phyloP scores from a whole-genome alignment of 2,329 filamentous ascomycete species.

The Colletotrichum spinosum region DNA sequence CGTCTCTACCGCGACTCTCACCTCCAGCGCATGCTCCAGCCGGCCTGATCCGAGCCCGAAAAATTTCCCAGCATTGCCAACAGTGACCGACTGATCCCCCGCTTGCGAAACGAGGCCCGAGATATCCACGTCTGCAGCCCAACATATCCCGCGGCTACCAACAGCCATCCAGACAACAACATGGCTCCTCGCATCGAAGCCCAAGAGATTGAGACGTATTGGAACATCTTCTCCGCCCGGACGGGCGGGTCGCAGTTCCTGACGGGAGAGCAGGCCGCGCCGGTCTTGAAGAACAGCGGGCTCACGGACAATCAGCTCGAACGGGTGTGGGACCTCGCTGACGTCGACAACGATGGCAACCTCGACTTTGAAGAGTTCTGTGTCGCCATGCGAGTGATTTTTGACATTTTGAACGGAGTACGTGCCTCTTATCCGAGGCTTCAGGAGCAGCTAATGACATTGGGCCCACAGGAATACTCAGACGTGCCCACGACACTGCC shows the following conservation, averaged over 20 bases:
- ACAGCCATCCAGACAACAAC: slow-evolving; percentile 7
- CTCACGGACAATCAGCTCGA: slow-evolving; percentile 84
- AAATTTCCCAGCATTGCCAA: not conserved
- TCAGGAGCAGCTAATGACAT: slow-evolving; percentile 19
- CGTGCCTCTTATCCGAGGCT: slow-evolving; percentile 43
- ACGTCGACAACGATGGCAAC: slow-evolving; percentile 97
- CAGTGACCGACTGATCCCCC: not conserved
- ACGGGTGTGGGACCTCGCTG: slow-evolving; percentile 95
- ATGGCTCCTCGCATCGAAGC: slow-evolving; percentile 73
- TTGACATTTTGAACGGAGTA: slow-evolving; percentile 96
- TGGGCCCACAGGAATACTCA: slow-evolving; percentile 75
- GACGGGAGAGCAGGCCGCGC: slow-evolving; percentile 71
- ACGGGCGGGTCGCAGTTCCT: slow-evolving; percentile 71
- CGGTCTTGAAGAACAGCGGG: slow-evolving; percentile 73
- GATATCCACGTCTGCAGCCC: slow-evolving; percentile 2
- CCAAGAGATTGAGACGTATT: slow-evolving; percentile 73
- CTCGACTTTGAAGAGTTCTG: slow-evolving; percentile 99
- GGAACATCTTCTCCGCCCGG: slow-evolving; percentile 72
- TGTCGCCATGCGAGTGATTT: slow-evolving; percentile 97
- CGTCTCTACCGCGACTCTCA: not conserved
- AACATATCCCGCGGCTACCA: slow-evolving; percentile 4
- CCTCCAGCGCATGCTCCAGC: slow-evolving; percentile 1
- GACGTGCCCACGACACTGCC: slow-evolving; percentile 89
- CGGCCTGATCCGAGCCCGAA: slow-evolving; percentile 1
- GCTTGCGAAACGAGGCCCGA: slow-evolving; percentile 11